A percentile compares a stretch with the other conserved stretches of the same genome.
phyloP scores from a whole-genome alignment of 352 stramenopile species.

The Peronospora destructor region DNA sequence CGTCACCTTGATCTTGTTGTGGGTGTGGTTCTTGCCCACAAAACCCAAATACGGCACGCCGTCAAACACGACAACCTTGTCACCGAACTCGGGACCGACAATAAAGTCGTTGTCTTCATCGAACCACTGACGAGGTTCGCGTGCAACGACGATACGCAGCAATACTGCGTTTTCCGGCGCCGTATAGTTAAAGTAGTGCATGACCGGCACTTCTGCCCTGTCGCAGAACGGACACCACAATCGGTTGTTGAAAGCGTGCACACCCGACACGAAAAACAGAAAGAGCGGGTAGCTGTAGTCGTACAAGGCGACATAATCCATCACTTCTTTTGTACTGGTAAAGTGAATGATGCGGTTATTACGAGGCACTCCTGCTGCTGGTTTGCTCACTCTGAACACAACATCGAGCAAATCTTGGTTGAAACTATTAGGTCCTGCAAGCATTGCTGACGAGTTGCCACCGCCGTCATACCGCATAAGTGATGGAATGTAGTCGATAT shows the following conservation, averaged over 20 bases:
- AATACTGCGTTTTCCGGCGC: constrained; percentile 49
- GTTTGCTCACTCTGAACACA: constrained; percentile 51
- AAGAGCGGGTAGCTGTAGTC: constrained; percentile 70
- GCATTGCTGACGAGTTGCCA: constrained; percentile 59
- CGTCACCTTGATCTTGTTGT: constrained; percentile 32
- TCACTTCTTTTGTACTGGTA: constrained; percentile 30
- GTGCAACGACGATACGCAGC: constrained; percentile 50
- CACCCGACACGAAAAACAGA: constrained; percentile 68
- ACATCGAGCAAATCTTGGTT: constrained; percentile 64
- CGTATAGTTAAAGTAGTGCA: constrained; percentile 75
- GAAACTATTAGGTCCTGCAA: constrained; percentile 61
- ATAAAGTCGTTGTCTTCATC: constrained; percentile 73
- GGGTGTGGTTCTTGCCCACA: constrained; percentile 35
- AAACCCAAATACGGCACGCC: constrained; percentile 63
- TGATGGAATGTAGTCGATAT: constrained; percentile 74
- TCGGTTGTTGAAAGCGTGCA: constrained; percentile 65
- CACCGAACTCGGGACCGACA: constrained; percentile 44
- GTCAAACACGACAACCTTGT: constrained; percentile 48
- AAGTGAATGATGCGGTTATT: constrained; percentile 55
- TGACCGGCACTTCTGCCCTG: constrained; percentile 55
- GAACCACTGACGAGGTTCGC: constrained; percentile 58
- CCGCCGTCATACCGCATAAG: constrained; percentile 73
- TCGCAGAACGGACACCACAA: constrained; percentile 83
- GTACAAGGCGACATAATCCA: constrained; percentile 49
- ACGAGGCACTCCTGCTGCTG: constrained; percentile 24